Evolutionary conservation across 176 grass and related monocot species (phyloP).

Genomic region (Musa schizocarpa): DNA sequence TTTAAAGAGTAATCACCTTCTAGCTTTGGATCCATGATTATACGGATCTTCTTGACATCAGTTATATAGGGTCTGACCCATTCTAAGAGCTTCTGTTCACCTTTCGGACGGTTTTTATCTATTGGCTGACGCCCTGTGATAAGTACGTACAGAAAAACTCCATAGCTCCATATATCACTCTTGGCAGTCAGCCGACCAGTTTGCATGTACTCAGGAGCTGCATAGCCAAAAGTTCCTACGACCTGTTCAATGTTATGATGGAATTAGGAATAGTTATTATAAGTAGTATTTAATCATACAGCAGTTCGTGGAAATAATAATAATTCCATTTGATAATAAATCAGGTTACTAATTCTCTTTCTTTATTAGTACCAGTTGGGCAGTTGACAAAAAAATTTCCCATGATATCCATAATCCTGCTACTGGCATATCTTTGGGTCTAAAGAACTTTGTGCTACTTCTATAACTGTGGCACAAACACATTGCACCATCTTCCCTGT

Average conservation of each 20-base stretch:
- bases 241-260: conserved; percentile 30
- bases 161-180: conserved; percentile 90
- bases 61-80: conserved; percentile 97
- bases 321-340: too few species aligned
- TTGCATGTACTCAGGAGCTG: conserved; percentile 89
- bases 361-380: too few species aligned
- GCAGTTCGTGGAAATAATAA: neutral
- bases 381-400: too few species aligned
- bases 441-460: neutral
- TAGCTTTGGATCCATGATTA: conserved; percentile 67
- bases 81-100: conserved; percentile 86
- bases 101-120: conserved; percentile 73
- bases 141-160: conserved; percentile 88
- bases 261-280: neutral
- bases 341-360: too few species aligned
- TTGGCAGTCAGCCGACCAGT: conserved; percentile 82
- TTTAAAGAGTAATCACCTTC: conserved; percentile 69
- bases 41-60: conserved; percentile 50
- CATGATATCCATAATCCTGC: too few species aligned
- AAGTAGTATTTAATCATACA: neutral
- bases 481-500: too few species aligned
- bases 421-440: neutral
- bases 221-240: conserved; percentile 84
- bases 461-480: too few species aligned
- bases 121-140: conserved; percentile 77